A percentile compares a stretch with the other conserved stretches of the same genome.
Conservation (phyloP, 805 yeast genomes). For the Teunomyces panamensis region DNA sequence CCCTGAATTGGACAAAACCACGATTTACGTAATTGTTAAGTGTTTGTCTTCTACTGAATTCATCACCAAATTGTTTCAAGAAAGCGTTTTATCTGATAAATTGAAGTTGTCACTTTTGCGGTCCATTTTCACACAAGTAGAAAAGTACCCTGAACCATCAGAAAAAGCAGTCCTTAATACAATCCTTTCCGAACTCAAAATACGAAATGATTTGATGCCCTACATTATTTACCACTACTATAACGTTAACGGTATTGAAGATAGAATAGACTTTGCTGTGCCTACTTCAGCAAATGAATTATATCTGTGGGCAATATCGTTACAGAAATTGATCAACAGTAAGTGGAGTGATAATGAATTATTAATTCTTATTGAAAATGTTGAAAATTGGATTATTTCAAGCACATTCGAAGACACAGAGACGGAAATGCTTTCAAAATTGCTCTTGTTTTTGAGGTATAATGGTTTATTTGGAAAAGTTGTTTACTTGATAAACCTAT, state of each 20-base stretch:
- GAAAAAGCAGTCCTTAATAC: constrained; percentile 17
- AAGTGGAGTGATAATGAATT: constrained; percentile 19
- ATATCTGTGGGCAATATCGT: constrained; percentile 17
- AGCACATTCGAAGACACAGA: constrained; percentile 17
- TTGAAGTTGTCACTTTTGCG: constrained; percentile 5
- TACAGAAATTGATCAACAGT: constrained; percentile 19
- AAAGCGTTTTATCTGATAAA: not conserved
- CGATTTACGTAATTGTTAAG: not conserved
- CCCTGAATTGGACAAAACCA: not conserved
- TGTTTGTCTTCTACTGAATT: not conserved
- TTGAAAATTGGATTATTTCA: constrained; percentile 13
- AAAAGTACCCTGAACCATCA: constrained; percentile 15
- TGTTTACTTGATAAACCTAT: constrained; percentile 19
- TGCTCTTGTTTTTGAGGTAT: constrained; percentile 22
- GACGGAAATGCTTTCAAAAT: constrained; percentile 20
- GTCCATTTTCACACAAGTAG: constrained; percentile 5
- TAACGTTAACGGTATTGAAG: constrained; percentile 15
- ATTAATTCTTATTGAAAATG: constrained; percentile 1
- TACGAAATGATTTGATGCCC: constrained; percentile 13
- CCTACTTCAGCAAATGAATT: not conserved
- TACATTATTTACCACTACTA: constrained; percentile 18
- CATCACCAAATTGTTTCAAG: not conserved
- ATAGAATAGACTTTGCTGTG: not conserved
- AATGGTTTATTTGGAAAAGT: constrained; percentile 23
- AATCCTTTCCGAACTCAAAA: constrained; percentile 12